Evolutionary conservation across 2,329 filamentous ascomycete species (phyloP).

Genomic region (Diaporthe sp.): DNA sequence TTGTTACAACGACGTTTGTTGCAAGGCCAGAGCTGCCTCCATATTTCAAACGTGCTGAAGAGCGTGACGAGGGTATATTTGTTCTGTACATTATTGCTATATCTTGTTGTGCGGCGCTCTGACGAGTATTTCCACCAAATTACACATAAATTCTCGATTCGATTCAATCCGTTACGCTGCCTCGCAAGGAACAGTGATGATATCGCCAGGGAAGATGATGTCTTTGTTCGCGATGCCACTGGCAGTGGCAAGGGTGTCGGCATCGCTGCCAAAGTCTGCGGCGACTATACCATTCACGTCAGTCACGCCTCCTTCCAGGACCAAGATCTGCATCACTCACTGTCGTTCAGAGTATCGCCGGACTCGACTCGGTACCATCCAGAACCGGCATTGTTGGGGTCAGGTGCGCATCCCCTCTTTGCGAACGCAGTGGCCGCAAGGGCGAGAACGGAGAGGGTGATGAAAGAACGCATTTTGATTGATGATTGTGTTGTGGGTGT

Average conservation of each 20-base stretch:
- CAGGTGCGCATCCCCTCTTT: not conserved
- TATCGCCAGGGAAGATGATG: not conserved
- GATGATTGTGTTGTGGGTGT: not conserved
- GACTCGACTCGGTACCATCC: not conserved
- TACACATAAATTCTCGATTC: not conserved
- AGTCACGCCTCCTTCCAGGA: not conserved
- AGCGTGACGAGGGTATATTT: not conserved
- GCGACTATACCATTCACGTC: not conserved
- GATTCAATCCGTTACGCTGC: not conserved
- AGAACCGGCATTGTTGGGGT: not conserved
- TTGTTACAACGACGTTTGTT: not conserved
- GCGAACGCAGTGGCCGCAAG: not conserved
- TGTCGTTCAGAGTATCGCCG: not conserved
- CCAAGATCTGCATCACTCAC: not conserved
- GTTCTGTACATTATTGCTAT: not conserved
- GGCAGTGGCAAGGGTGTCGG: not conserved
- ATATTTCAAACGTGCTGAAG: not conserved
- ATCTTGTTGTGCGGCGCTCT: fast-evolving
- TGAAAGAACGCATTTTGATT: not conserved
- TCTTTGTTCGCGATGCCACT: slow-evolving; percentile 7
- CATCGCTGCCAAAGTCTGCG: not conserved
- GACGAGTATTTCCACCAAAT: no score
- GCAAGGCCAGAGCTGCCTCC: no score
- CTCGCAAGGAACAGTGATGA: slow-evolving; percentile 6
- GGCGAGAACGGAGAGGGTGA: not conserved